Evolutionary conservation across 2,329 filamentous ascomycete species (phyloP).

Genomic region (Fusarium sp.): DNA sequence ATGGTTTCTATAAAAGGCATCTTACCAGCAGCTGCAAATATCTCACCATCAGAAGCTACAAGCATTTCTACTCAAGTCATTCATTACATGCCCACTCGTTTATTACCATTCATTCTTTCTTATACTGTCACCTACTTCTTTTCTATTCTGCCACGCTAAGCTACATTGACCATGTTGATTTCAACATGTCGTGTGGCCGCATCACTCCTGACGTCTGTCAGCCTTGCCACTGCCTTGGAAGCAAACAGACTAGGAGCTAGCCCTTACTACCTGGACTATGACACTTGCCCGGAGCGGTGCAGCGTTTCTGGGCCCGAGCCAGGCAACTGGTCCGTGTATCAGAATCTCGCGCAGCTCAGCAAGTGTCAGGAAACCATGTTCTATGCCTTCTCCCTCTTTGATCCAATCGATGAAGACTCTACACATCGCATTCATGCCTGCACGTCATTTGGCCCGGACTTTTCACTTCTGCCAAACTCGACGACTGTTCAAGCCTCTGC

Average conservation of each 20-base stretch:
- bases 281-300: neutral
- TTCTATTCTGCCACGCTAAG: neutral
- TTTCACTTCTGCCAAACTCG: neutral
- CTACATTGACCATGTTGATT: neutral
- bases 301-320: neutral
- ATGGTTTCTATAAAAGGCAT: too few relatives aligned
- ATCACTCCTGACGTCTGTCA: neutral
- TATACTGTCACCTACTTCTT: neutral
- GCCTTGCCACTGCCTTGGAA: neutral
- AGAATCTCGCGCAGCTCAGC: neutral
- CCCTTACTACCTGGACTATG: neutral
- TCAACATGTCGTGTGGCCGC: neutral
- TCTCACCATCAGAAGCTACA: too few relatives aligned
- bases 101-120: neutral
- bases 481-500: neutral
- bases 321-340: neutral
- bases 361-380: neutral
- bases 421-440: constrained; percentile 4
- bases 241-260: neutral
- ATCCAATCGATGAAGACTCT: neutral
- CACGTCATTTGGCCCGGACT: constrained; percentile 1
- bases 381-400: neutral
- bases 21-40: too few relatives aligned
- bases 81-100: too few relatives aligned
- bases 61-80: too few relatives aligned